Evolutionary conservation across 129 eudicot genomes (phyloP).

Genomic region (Flaveria robusta): DNA sequence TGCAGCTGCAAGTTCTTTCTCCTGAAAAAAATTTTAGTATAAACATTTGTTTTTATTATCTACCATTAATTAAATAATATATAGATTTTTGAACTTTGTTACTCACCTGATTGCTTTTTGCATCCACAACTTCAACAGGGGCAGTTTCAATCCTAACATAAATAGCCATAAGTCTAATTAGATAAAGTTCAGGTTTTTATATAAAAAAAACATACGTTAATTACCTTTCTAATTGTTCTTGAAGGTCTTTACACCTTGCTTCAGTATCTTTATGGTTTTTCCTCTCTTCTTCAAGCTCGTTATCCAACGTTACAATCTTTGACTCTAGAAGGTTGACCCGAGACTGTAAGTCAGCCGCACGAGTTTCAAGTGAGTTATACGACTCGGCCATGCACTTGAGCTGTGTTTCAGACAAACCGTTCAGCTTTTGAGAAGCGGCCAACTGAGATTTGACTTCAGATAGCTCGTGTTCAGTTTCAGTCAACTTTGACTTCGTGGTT

Average conservation of each 20-base stretch:
- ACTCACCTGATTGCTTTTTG: slow-evolving; percentile 68
- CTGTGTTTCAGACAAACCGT: slow-evolving; percentile 94
- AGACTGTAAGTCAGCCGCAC: slow-evolving; percentile 66
- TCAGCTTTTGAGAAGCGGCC: slow-evolving; percentile 64
- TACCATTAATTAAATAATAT: background rate
- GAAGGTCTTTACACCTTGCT: slow-evolving; percentile 62
- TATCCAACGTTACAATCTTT: slow-evolving; percentile 52
- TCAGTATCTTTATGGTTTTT: slow-evolving; percentile 62
- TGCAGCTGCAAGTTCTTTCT: slow-evolving; percentile 74
- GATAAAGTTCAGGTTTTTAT: background rate
- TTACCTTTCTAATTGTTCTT: slow-evolving; percentile 80
- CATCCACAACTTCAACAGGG: slow-evolving; percentile 51
- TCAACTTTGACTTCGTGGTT: slow-evolving; percentile 57
- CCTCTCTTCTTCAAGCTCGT: slow-evolving; percentile 75
- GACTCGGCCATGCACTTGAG: slow-evolving; percentile 99
- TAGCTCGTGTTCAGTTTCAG: slow-evolving; percentile 68
- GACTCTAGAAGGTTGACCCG: slow-evolving; percentile 63
- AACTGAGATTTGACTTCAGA: slow-evolving; percentile 82
- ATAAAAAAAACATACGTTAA: slow-evolving; percentile 7
- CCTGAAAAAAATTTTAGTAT: slow-evolving; percentile 43
- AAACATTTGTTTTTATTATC: slow-evolving; percentile 12
- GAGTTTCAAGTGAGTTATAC: slow-evolving; percentile 81
- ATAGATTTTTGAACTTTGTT: background rate
- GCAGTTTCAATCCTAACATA: slow-evolving; percentile 55
- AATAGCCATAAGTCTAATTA: slow-evolving; percentile 28